Base-by-base conservation (phyloP, 371 early-diverging fungal species). In the Dinochytrium kinnereticum region DNA sequence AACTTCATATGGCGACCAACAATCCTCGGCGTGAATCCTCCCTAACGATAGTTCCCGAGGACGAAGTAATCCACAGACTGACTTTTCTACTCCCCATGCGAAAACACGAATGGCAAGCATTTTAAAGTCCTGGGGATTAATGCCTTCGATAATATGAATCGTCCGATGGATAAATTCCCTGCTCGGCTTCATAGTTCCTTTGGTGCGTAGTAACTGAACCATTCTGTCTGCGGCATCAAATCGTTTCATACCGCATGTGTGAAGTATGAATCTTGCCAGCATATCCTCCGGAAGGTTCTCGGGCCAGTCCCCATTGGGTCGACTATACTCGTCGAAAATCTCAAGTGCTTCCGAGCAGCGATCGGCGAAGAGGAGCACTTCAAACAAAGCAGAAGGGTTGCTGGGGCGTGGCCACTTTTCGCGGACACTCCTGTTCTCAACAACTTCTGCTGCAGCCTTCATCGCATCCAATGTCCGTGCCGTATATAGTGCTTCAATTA, bases 1-100 rank as follows among this genome's bases (percentile, higher is more conserved):
- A 13, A 74, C 51, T 17, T 74, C 75, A 15, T 61, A 57, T 3
- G 70, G 65, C 34, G 70, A 74, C 75, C 75, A 74, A 51, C 75
- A 74, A 34, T 74, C 75, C 31, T 74, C 75, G 1, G 69, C 38
- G 33, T 69, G 75, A 28, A 74, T 36, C 28, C 64, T 31, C 26
- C 70, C 50, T 19, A 59, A 38, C 1, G 44, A 40, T 21, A 74
- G 50, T 40, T 74, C 75, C 30, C 64, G 57, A 2, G 70, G 51
- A 33, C 69, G 70, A 38, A 74, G 40, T 21, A 67, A 55, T 3
- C 75, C 75, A n/a, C 64, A 64, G 28, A 68, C 64, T 15, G 51
- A 44, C 50, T 59, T 50, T 50, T 74, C 50, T 10, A 69, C 64
- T 13, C 75, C 75, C 69, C 69, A 74, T 15, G 61, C 64, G 40